These are phyloP conservation scores for Aristolochia fimbriata DNA, from an alignment of 164 flowering plant species.

Conservation along the genomic window DNA sequence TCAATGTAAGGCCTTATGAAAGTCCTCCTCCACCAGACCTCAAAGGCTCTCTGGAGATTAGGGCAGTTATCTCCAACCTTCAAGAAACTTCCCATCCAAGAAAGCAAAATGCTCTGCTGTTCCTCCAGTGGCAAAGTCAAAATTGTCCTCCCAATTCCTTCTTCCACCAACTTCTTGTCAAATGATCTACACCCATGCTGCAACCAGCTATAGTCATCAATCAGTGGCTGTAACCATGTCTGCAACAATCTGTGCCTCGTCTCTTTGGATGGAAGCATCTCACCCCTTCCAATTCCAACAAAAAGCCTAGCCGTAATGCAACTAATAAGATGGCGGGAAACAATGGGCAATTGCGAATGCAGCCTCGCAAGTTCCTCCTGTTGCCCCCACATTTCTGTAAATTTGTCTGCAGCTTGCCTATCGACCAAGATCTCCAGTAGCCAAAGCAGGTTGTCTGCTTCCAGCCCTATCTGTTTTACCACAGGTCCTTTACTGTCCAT, in stretches of 20 bases:
- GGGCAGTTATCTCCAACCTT: slow-evolving; percentile 89
- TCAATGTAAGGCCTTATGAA: slow-evolving; percentile 60
- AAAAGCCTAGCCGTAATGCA: slow-evolving; percentile 75
- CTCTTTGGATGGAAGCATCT: slow-evolving; percentile 73
- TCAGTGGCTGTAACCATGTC: slow-evolving; percentile 92
- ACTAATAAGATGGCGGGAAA: slow-evolving; percentile 72
- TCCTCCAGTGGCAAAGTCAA: slow-evolving; percentile 89
- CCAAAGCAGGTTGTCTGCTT: slow-evolving; percentile 89
- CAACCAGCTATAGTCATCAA: slow-evolving; percentile 84
- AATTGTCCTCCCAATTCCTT: slow-evolving; percentile 92
- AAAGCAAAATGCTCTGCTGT: slow-evolving; percentile 73
- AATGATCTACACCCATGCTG: slow-evolving; percentile 76
- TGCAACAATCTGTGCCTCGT: slow-evolving; percentile 55
- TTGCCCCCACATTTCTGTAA: slow-evolving; percentile 62
- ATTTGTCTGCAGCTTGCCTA: slow-evolving; percentile 72
- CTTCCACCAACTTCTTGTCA: slow-evolving; percentile 86
- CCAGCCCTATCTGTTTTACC: slow-evolving; percentile 45
- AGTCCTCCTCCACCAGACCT: slow-evolving; percentile 99
- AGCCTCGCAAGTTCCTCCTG: slow-evolving; percentile 65
- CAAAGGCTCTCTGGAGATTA: slow-evolving; percentile 89
- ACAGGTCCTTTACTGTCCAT: slow-evolving; percentile 36
- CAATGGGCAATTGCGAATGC: slow-evolving; percentile 52
- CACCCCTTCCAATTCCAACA: slow-evolving; percentile 88
- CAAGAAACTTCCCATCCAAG: slow-evolving; percentile 79
- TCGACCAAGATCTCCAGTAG: slow-evolving; percentile 73